phyloP scores from a whole-genome alignment of 2,329 filamentous ascomycete species.

The Dryadomyces quercus-mongolicae region DNA sequence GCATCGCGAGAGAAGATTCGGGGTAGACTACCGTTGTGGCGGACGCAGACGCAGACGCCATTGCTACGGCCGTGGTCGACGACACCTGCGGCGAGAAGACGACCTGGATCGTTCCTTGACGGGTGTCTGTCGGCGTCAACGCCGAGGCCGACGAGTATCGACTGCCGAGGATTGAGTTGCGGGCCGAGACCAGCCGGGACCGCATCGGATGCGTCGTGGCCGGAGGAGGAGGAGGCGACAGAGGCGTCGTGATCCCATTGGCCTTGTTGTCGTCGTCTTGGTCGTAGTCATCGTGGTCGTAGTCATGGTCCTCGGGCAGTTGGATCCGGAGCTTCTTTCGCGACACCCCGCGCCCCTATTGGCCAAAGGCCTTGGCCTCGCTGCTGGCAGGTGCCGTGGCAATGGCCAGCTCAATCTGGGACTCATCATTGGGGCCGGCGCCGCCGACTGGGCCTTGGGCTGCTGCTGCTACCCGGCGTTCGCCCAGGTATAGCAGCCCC shows the following conservation, averaged over 20 bases:
- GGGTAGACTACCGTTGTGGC: constrained; percentile 3
- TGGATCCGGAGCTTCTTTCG: constrained; percentile 4
- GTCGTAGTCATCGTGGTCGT: background rate
- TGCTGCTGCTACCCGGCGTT: constrained; percentile 21
- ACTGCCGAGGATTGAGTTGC: constrained; percentile 1
- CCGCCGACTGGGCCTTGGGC: constrained; percentile 25
- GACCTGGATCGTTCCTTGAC: background rate
- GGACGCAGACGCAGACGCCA: background rate
- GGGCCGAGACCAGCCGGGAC: background rate
- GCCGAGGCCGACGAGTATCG: background rate
- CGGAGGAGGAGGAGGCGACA: constrained; percentile 12
- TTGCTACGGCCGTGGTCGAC: background rate
- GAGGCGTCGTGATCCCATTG: constrained; percentile 4
- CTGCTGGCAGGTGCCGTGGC: background rate
- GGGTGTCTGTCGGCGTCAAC: background rate
- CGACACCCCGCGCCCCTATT: constrained; percentile 13
- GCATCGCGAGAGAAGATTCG: constrained; percentile 9
- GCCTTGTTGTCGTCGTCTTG: background rate
- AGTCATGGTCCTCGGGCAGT: background rate
- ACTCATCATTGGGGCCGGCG: constrained; percentile 3
- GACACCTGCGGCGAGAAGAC: background rate
- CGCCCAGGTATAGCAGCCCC: constrained; percentile 50
- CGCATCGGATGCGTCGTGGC: constrained; percentile 4
- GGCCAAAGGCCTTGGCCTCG: background rate
- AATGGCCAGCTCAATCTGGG: constrained; percentile 9